Evolutionary conservation across 331 rosid species (phyloP).

Genomic region (Acacia pycnantha): DNA sequence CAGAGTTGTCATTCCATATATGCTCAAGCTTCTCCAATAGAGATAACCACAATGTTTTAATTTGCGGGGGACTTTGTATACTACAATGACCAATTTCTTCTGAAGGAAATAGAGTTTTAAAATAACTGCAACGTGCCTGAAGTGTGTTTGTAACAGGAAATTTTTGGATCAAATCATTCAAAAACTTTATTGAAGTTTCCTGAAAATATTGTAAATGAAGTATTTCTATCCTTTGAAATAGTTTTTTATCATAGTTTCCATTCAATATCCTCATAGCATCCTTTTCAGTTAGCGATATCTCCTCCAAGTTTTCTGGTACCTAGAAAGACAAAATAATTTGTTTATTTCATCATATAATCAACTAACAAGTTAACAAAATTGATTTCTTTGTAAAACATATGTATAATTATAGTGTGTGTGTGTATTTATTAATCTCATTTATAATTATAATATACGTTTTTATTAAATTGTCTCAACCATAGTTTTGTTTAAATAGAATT

Average conservation of each 20-base stretch:
- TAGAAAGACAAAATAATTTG: neutral
- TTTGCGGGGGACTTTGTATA: neutral
- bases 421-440: neutral
- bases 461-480: neutral
- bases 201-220: neutral
- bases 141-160: neutral
- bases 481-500: neutral
- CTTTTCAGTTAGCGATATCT: neutral
- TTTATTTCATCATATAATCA: neutral
- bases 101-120: neutral
- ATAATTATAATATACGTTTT: neutral
- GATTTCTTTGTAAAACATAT: neutral
- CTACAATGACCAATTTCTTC: neutral
- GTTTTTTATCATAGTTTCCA: neutral
- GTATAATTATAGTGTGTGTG: too few species aligned
- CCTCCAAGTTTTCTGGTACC: neutral
- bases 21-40: neutral
- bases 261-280: neutral
- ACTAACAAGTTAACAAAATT: neutral
- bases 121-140: neutral
- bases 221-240: neutral
- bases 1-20: conserved; percentile 22
- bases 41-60: neutral
- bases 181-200: neutral
- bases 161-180: neutral